A percentile compares a stretch with the other conserved stretches of the same genome.
Conservation (phyloP, 225 moss, liverwort and hornwort genomes). For the Straminergon stramineum region DNA sequence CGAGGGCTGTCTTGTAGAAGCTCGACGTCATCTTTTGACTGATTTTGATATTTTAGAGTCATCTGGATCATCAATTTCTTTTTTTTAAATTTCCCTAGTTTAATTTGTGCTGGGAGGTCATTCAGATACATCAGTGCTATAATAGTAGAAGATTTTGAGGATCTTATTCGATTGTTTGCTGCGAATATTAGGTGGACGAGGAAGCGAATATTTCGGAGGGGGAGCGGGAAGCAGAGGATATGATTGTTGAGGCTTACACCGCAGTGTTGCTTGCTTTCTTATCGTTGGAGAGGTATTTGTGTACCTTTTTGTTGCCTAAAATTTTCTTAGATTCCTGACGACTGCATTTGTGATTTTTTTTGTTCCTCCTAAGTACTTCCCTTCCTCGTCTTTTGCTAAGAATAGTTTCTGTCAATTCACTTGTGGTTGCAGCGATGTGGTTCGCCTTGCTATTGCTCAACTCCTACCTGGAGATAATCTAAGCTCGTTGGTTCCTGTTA, state of each 20-base stretch:
- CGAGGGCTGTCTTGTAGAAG: background rate
- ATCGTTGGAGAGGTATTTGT: conserved; percentile 76
- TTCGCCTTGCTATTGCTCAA: conserved; percentile 73
- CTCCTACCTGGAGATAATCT: conserved; percentile 78
- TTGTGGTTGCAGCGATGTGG: conserved; percentile 64
- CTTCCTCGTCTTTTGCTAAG: background rate
- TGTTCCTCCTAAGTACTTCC: background rate
- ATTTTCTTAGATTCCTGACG: background rate
- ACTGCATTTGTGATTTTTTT: background rate
- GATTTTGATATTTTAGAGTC: background rate
- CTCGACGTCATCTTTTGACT: background rate
- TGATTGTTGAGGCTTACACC: conserved; percentile 97
- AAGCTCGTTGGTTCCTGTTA: conserved; percentile 77
- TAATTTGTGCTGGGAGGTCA: background rate
- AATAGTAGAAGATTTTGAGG: background rate
- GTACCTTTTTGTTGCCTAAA: background rate
- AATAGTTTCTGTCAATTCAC: background rate
- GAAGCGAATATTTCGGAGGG: conserved; percentile 86
- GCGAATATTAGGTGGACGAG: conserved; percentile 57
- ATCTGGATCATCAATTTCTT: background rate
- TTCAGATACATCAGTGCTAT: background rate
- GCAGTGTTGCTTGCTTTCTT: conserved; percentile 87
- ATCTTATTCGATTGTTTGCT: background rate
- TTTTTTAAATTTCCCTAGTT: background rate
- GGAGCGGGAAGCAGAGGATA: conserved; percentile 95